Base-by-base conservation (phyloP, 169 alveolate genomes). In the Plasmodium vivax region DNA sequence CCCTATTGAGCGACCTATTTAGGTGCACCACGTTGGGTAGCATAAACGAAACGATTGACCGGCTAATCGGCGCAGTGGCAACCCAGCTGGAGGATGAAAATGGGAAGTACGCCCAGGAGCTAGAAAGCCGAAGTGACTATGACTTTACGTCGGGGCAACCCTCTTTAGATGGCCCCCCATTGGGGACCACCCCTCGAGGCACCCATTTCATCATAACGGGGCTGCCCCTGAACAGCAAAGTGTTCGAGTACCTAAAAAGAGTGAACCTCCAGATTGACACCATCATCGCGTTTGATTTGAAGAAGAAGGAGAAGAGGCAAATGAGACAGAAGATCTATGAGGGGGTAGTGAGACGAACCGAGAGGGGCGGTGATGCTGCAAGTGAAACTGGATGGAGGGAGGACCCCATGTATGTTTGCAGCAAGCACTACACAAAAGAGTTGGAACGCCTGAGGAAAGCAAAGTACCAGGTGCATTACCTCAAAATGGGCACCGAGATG, bases 131-230 rank as follows among this genome's bases (percentile, higher is more conserved):
- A 82, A n/a, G 62, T 0, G 62, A 51, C 9, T 14, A 12, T 23
- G 23, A 51, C 27, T 23, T 23, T 23, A 23, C 27, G 27, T 51
- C 3, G 36, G 43, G 77, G 12, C 2, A 30, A 68, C 32, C 77
- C n/a, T 9, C 32, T 38, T 8, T 27, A 68, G 32, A 38, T 19
- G 43, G 10, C 27, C n/a, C 38, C 3, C 77, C 38, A 23, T 68
- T 14, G 27, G 27, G 38, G 9, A 27, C 77, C 19, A 9, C 38
- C 77, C 16, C 38, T 19, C 43, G 27, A 30, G 27, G 77, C 14
- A 68, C 77, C 16, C 32, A 34, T n/a, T 84, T 62, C 71, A 71
- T 90, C n/a, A 51, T 90, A 38, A 80, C 77, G 51, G 94, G 94
- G 7, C 36, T 90, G 1, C 94, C 94, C 32, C 43, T 90, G 83